Evolutionary conservation across 495 filamentous ascomycete genomes (phyloP).

Genomic region (Terfezia boudieri): DNA sequence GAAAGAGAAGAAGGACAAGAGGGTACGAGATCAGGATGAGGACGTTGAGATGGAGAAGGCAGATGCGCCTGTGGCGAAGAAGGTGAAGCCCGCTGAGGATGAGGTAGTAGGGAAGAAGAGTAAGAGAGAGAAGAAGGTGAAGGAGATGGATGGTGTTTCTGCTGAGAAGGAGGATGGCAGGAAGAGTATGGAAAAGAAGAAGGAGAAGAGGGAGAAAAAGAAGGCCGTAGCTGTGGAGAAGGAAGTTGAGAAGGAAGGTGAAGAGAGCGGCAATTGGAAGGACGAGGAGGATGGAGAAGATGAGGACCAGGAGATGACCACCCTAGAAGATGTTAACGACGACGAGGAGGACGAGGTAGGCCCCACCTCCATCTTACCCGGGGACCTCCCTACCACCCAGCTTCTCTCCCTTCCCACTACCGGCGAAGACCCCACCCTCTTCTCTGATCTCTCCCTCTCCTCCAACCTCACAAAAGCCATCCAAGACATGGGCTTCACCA

Average conservation of each 20-base stretch:
- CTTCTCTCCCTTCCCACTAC: conserved; percentile 34
- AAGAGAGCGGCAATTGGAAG: conserved; percentile 7
- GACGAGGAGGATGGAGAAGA: not conserved
- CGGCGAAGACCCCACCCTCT: conserved; percentile 34
- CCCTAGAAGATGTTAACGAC: conserved; percentile 15
- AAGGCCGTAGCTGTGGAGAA: conserved; percentile 15
- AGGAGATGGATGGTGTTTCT: not conserved
- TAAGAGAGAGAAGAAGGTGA: conserved; percentile 8
- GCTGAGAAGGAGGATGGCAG: not conserved
- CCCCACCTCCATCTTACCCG: not conserved
- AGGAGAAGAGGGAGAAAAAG: conserved; percentile 4
- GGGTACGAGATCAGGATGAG: conserved; percentile 4
- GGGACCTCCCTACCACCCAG: conserved; percentile 29
- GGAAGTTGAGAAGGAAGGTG: conserved; percentile 23
- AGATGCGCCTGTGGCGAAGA: not conserved
- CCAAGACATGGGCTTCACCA: conserved; percentile 72
- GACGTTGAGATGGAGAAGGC: not conserved
- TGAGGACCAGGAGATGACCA: conserved; percentile 3
- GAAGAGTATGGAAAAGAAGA: conserved; percentile 1
- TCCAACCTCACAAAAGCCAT: conserved; percentile 75
- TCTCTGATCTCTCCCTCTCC: conserved; percentile 66
- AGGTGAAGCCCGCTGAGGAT: not conserved
- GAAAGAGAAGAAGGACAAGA: conserved; percentile 13
- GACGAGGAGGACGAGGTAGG: conserved; percentile 15
- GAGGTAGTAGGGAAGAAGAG: conserved; percentile 15